These are phyloP conservation scores for bread wheat (Triticum aestivum) DNA, from an alignment of 176 grass and related monocot genomes.

Conservation along the genomic window IWGSC_CS_RefSeq_v2.1 NC_057806.1:546939605-546940104, in stretches of 20 bases:
- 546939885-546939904: constrained; percentile 57
- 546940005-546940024: constrained; percentile 26
- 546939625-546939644: constrained; percentile 60
- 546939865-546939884: constrained; percentile 68
- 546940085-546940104: constrained; percentile 68
- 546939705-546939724: background rate
- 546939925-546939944: constrained; percentile 46
- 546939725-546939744: constrained; percentile 29
- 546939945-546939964: constrained; percentile 60
- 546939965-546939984: constrained; percentile 61
- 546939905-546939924: constrained; percentile 30
- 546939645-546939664: constrained; percentile 54
- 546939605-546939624: constrained; percentile 39
- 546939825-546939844: background rate
- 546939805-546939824: background rate
- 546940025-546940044: constrained; percentile 63
- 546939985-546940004: constrained; percentile 30
- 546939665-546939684: constrained; percentile 57
- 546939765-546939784: constrained; percentile 46
- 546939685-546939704: constrained; percentile 22
- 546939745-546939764: constrained; percentile 13
- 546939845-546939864: constrained; percentile 29
- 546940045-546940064: constrained; percentile 36
- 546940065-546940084: constrained; percentile 61
- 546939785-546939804: constrained; percentile 38